phyloP scores from a whole-genome alignment of 2,329 filamentous ascomycete species.

The Phyllosticta citrichinensis region DNA sequence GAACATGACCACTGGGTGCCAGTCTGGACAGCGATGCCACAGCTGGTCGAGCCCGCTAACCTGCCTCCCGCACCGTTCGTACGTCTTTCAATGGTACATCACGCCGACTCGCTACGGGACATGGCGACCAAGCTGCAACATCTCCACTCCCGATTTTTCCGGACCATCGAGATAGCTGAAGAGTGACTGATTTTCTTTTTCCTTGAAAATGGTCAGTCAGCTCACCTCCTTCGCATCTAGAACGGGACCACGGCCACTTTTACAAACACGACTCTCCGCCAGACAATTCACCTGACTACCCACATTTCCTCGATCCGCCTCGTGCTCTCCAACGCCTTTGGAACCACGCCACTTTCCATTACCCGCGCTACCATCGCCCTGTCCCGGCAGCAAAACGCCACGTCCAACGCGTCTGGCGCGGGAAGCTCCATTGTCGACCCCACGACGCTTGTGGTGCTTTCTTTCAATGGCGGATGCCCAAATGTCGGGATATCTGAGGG shows the following conservation, averaged over 20 bases:
- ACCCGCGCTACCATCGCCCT: conserved; percentile 49
- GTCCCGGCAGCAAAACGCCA: conserved; percentile 21
- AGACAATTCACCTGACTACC: conserved; percentile 53
- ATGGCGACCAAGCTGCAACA: conserved; percentile 1
- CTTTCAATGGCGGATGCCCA: conserved; percentile 44
- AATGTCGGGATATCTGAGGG: conserved; percentile 46
- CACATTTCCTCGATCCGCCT: conserved; percentile 48
- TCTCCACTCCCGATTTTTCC: not conserved
- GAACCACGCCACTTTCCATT: conserved; percentile 46
- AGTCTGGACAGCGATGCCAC: conserved; percentile 57
- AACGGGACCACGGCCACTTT: conserved; percentile 47
- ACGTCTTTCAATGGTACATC: conserved; percentile 29
- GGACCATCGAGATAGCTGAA: conserved; percentile 10
- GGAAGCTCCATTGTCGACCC: conserved; percentile 45
- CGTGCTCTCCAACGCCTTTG: conserved; percentile 57
- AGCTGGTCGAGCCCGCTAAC: conserved; percentile 52
- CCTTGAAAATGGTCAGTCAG: not conserved
- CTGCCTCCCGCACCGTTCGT: conserved; percentile 49
- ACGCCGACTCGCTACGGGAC: conserved; percentile 12
- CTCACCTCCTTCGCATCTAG: conserved; percentile 16
- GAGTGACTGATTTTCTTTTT: conserved; percentile 18
- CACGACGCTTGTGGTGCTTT: conserved; percentile 43
- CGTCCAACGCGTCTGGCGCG: conserved; percentile 32
- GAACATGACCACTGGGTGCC: conserved; percentile 45
- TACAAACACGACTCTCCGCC: conserved; percentile 53